Conservation (phyloP, 192 early-diverging fungal species). For the Entomortierella chlamydospora region DNA sequence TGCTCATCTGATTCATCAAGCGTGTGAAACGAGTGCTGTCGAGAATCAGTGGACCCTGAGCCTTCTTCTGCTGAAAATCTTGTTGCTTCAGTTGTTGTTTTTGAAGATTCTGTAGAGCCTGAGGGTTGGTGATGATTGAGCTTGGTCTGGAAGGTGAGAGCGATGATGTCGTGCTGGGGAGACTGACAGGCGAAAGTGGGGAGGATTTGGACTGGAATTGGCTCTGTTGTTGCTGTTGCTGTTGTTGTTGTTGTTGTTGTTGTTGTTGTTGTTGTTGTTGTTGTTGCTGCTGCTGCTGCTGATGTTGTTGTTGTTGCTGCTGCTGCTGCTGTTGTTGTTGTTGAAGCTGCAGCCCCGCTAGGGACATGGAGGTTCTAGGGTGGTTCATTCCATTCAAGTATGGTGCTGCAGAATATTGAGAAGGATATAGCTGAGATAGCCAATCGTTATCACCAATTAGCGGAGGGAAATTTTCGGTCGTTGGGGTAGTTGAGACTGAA, state of each 20-base stretch:
- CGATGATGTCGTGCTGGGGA: neutral
- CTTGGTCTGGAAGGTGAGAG: neutral
- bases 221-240: neutral
- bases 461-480: constrained; percentile 1
- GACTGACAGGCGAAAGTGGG: constrained; percentile 4
- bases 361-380: constrained; percentile 10
- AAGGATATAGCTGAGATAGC: constrained; percentile 20
- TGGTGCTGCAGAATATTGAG: constrained; percentile 12
- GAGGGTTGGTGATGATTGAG: constrained; percentile 3
- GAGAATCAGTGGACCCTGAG: constrained; percentile 21
- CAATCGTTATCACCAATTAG: constrained; percentile 9
- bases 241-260: constrained; percentile 21
- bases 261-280: constrained; percentile 27
- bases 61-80: constrained; percentile 3
- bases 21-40: constrained; percentile 49
- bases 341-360: constrained; percentile 9
- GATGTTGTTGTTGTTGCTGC: neutral
- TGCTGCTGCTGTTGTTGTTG: constrained; percentile 27
- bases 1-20: constrained; percentile 53
- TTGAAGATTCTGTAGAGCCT: neutral
- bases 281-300: constrained; percentile 14
- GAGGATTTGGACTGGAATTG: constrained; percentile 2
- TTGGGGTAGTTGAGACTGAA: neutral
- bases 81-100: constrained; percentile 13
- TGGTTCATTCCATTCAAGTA: constrained; percentile 3